Evolutionary conservation across 1,139 yeast genomes (phyloP).

Genomic region (Yamadazyma pseudoaaseri): DNA sequence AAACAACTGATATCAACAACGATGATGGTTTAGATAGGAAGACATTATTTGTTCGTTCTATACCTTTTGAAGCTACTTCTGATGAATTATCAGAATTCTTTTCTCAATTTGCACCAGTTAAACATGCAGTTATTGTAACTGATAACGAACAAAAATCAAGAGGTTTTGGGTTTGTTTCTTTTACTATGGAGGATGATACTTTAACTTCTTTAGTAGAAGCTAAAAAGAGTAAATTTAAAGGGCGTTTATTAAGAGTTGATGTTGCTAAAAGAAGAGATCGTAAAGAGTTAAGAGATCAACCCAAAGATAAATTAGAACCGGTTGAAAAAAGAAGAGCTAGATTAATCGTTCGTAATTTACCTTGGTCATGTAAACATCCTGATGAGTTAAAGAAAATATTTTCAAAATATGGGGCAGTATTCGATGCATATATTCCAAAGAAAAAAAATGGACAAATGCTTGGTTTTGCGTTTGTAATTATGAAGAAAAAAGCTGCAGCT

Average conservation of each 20-base stretch:
- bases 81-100: constrained; percentile 82
- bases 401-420: constrained; percentile 78
- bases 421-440: constrained; percentile 86
- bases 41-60: constrained; percentile 78
- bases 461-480: constrained; percentile 93
- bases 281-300: constrained; percentile 35
- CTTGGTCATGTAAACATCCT: constrained; percentile 91
- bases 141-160: constrained; percentile 74
- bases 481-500: constrained; percentile 80
- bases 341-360: constrained; percentile 84
- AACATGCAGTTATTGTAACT: constrained; percentile 89
- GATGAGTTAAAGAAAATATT: constrained; percentile 69
- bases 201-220: constrained; percentile 68
- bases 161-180: constrained; percentile 96
- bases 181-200: constrained; percentile 84
- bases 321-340: constrained; percentile 74
- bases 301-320: constrained; percentile 22
- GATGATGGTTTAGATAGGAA: constrained; percentile 52
- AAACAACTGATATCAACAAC: neutral
- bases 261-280: constrained; percentile 92
- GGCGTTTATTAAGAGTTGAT: constrained; percentile 71
- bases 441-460: constrained; percentile 86
- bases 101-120: constrained; percentile 90
- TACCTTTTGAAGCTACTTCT: constrained; percentile 78
- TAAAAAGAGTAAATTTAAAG: constrained; percentile 65